These are phyloP conservation scores for Tetrahymena malaccensis DNA, from an alignment of 73 alveolate species.

Conservation along the genomic window DNA sequence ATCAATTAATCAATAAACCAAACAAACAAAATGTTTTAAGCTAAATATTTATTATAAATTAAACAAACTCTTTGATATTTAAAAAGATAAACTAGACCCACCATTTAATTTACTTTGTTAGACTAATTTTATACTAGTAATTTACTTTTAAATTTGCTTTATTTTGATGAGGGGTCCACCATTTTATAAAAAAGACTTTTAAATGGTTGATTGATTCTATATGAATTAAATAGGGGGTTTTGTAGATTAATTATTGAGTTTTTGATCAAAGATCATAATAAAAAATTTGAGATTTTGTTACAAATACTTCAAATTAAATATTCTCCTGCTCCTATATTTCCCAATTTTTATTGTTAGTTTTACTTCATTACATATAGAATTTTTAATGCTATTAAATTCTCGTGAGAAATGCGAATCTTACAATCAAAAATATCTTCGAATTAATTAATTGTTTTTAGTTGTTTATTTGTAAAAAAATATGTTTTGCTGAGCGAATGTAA, in stretches of 20 bases:
- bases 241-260: background rate
- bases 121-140: background rate
- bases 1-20: too few species aligned
- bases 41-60: too few species aligned
- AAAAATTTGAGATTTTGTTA: background rate
- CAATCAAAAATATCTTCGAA: background rate
- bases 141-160: too few species aligned
- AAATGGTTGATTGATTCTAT: too few species aligned
- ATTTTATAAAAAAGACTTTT: background rate
- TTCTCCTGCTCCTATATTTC: background rate
- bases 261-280: too few species aligned
- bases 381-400: background rate
- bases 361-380: background rate
- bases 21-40: background rate
- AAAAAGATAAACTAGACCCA: background rate
- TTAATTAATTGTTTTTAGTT: background rate
- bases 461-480: too few species aligned
- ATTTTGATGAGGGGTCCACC: background rate
- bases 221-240: background rate
- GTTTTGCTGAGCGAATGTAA: background rate
- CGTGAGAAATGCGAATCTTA: background rate
- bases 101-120: too few species aligned
- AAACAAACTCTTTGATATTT: too few species aligned
- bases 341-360: too few species aligned
- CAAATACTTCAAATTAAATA: background rate